phyloP scores from a whole-genome alignment of 2,329 filamentous ascomycete species.

The Setomelanomma holmii region DNA sequence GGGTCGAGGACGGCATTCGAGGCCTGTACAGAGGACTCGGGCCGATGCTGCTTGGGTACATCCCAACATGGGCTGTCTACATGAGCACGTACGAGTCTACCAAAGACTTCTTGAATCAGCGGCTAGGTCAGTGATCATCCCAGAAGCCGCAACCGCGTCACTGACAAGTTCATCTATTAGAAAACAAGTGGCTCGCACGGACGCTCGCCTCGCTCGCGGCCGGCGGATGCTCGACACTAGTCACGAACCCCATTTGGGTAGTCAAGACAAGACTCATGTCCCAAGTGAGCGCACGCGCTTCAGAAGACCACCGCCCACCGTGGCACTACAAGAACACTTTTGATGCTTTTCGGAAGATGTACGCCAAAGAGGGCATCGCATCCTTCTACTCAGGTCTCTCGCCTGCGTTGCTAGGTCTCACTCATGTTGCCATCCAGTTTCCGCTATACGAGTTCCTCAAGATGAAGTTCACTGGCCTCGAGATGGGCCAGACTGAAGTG shows the following conservation, averaged over 20 bases:
- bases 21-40: slow-evolving; percentile 94
- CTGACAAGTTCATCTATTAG: slow-evolving; percentile 43
- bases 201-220: slow-evolving; percentile 91
- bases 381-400: slow-evolving; percentile 97
- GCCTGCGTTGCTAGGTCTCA: slow-evolving; percentile 87
- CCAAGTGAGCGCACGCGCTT: slow-evolving; percentile 70
- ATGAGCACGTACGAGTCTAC: slow-evolving; percentile 95
- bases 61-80: slow-evolving; percentile 98
- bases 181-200: slow-evolving; percentile 78
- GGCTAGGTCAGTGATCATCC: slow-evolving; percentile 57
- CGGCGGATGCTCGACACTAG: slow-evolving; percentile 89
- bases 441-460: slow-evolving; percentile 95
- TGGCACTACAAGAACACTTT: slow-evolving; percentile 92
- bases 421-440: slow-evolving; percentile 96
- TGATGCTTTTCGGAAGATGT: slow-evolving; percentile 97
- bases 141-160: not conserved
- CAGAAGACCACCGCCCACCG: slow-evolving; percentile 66
- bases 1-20: slow-evolving; percentile 83
- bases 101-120: slow-evolving; percentile 74
- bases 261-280: slow-evolving; percentile 99
- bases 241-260: slow-evolving; percentile 98
- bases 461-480: slow-evolving; percentile 84
- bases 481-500: slow-evolving; percentile 75
- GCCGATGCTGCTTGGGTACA: slow-evolving; percentile 92
- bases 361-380: slow-evolving; percentile 81